phyloP scores from a whole-genome alignment of 2,329 filamentous ascomycete species.

The Graphiopsis chlorocephala region DNA sequence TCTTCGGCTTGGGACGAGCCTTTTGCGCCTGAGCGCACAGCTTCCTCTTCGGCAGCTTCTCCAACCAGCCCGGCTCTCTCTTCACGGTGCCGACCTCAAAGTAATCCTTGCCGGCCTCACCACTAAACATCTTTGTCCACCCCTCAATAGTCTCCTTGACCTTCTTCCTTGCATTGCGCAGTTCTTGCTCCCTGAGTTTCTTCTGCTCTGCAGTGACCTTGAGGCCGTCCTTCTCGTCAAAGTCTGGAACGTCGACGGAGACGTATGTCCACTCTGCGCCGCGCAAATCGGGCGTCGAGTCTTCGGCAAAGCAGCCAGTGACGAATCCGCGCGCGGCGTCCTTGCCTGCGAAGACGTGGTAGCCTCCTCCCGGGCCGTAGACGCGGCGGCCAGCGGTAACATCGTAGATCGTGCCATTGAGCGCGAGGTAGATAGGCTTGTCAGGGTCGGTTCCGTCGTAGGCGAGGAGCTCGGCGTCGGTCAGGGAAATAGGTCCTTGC shows the following conservation, averaged over 20 bases:
- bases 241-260: conserved; percentile 52
- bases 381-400: conserved; percentile 59
- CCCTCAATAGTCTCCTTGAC: conserved; percentile 68
- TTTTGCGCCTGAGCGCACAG: conserved; percentile 60
- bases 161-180: conserved; percentile 60
- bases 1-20: conserved; percentile 51
- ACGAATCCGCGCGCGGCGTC: conserved; percentile 88
- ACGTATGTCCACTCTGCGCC: conserved; percentile 85
- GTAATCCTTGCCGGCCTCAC: conserved; percentile 72
- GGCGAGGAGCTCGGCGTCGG: conserved; percentile 66
- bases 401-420: conserved; percentile 86
- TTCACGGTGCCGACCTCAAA: conserved; percentile 73
- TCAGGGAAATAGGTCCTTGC: conserved; percentile 65
- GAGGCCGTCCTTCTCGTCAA: conserved; percentile 21
- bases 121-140: conserved; percentile 78
- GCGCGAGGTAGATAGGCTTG: conserved; percentile 83
- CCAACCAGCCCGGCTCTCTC: conserved; percentile 60
- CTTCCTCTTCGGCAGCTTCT: conserved; percentile 43
- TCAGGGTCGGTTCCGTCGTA: conserved; percentile 75
- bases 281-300: conserved; percentile 77
- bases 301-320: conserved; percentile 86
- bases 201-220: conserved; percentile 25
- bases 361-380: conserved; percentile 72
- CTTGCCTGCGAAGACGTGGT: conserved; percentile 79
- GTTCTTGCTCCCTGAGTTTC: conserved; percentile 58